Conservation (phyloP, 1,139 yeast genomes). For the Suhomyces ambrosiae region DNA sequence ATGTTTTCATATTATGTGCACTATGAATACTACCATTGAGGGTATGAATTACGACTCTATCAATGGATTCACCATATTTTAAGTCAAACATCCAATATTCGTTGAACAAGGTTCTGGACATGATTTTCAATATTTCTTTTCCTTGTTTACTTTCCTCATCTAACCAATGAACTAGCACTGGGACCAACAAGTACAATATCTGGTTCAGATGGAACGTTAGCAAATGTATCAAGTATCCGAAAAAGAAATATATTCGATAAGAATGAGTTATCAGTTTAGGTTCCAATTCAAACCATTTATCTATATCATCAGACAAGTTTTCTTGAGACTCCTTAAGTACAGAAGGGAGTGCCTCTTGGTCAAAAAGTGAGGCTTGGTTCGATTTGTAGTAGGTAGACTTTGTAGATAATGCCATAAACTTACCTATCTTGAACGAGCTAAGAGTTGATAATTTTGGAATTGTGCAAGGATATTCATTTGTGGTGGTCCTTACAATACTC, state of each 20-base stretch:
- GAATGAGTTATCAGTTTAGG: constrained; percentile 25
- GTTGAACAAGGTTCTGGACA: constrained; percentile 23
- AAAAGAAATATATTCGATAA: constrained; percentile 28
- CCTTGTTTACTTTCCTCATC: constrained; percentile 24
- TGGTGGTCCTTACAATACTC: constrained; percentile 24
- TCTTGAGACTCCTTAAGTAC: constrained; percentile 24
- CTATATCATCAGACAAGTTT: constrained; percentile 36
- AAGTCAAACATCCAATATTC: constrained; percentile 34
- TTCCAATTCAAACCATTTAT: constrained; percentile 41
- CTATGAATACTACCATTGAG: constrained; percentile 20
- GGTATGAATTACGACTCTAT: constrained; percentile 16
- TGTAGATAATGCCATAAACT: constrained; percentile 35
- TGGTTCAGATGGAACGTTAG: constrained; percentile 37
- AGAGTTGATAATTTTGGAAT: constrained; percentile 26
- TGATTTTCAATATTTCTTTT: constrained; percentile 10
- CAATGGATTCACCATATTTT: constrained; percentile 19
- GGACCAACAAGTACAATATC: constrained; percentile 34
- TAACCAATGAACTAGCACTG: constrained; percentile 42
- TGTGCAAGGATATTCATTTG: constrained; percentile 3
- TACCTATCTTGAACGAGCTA: constrained; percentile 38
- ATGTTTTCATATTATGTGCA: constrained; percentile 19
- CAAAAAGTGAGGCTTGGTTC: constrained; percentile 37
- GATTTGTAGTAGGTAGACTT: constrained; percentile 38
- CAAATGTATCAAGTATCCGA: constrained; percentile 41
- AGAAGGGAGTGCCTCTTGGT: constrained; percentile 30